Conservation (phyloP, 169 alveolate genomes). For the Plasmodium adleri region DNA sequence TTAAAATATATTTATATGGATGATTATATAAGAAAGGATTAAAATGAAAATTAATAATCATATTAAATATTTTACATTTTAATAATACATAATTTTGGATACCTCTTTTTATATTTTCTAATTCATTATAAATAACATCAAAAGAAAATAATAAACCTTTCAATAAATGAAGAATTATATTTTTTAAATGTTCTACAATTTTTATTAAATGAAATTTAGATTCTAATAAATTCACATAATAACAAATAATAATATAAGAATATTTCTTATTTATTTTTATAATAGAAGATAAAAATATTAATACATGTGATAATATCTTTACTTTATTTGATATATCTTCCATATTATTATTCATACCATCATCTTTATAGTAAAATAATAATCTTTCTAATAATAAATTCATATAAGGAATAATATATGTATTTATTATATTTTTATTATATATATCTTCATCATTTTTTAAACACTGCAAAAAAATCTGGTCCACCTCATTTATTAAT, state of each 20-base stretch:
- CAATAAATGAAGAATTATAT: conserved; percentile 30
- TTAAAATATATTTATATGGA: conserved; percentile 64
- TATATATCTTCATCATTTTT: conserved; percentile 36
- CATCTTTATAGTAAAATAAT: background rate
- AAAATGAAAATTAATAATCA: conserved; percentile 31
- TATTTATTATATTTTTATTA: conserved; percentile 32
- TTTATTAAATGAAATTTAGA: conserved; percentile 36
- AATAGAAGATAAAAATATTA: conserved; percentile 44
- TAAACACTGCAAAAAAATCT: conserved; percentile 56
- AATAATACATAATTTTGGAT: conserved; percentile 48
- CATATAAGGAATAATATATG: conserved; percentile 56
- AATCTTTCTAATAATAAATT: conserved; percentile 33
- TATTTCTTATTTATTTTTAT: conserved; percentile 53
- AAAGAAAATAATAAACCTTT: conserved; percentile 38
- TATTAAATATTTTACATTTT: conserved; percentile 42
- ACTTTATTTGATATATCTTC: background rate
- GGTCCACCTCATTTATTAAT: conserved; percentile 56
- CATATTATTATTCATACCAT: background rate
- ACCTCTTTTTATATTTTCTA: conserved; percentile 30
- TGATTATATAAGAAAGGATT: conserved; percentile 16
- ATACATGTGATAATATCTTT: conserved; percentile 8
- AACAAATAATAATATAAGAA: conserved; percentile 40
- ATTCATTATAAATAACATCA: background rate
- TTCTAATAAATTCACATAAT: conserved; percentile 50
- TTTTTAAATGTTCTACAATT: conserved; percentile 46